Base-by-base conservation (phyloP, 2,329 filamentous ascomycete genomes). In the Emmonsia crescens region DNA sequence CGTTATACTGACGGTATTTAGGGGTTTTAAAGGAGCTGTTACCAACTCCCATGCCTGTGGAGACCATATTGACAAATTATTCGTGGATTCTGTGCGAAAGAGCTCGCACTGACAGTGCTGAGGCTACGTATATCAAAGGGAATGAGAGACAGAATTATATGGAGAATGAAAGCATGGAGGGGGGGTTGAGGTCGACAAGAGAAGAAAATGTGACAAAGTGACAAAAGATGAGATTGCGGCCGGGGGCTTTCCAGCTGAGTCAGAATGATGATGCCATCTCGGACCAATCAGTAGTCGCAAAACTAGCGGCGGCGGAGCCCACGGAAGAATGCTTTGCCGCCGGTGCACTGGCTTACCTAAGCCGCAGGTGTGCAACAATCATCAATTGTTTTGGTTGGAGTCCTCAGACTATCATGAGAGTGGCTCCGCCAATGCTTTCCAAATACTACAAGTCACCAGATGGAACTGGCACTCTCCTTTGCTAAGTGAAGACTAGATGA, bases 1-100 rank as follows among this genome's bases (percentile, higher is more conserved):
- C 14, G 10, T 40, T 62, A 68, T 65, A 77, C 75, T 76, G 74
- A 77, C 75, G 72, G 71, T 74, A 68, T 66, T 57, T 64, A 58
- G 59, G 66, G 64, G 66, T 48, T 24, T 63, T 31, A 38, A 63
- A 51, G 64, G 65, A 65, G 61, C 52, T 62, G 38, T 27, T 58
- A 21, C 62, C 60, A 48, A 61, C 60, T 24, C 62, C 61, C 44
- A 33, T 63, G 27, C 59, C 36, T 60, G 57, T 46, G 46, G 56
- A 48, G 5, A 52, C 62, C 64, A 66, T 66, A 52, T 49, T 60
- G 38, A 57, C 29, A 24, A 27, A 33, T 5, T 24, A 16, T 40
- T 38, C 5, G 52, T 6, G 2, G 19, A 12, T 56, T 24, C 10
- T 3, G 52, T 19, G 33, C n/a, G 12, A 38, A 52, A 27, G n/a